Evolutionary conservation across 192 early-diverging fungal genomes (phyloP).

Genomic region (Endogone sp.): DNA sequence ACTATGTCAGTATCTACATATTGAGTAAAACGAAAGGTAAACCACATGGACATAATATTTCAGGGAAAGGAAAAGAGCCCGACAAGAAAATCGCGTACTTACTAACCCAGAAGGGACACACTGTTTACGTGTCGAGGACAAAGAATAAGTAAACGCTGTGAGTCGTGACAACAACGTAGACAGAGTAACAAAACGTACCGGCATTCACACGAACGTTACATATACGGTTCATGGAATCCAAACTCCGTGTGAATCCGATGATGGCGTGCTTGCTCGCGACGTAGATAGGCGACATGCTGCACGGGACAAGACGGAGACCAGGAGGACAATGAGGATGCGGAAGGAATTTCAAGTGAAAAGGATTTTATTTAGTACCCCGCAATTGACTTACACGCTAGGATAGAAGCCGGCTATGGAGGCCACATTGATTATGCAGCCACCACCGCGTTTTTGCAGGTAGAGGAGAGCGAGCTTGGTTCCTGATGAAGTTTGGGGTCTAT

Average conservation of each 20-base stretch:
- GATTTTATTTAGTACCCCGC: neutral
- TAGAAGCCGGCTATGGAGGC: slow-evolving; percentile 24
- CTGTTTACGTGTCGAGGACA: neutral
- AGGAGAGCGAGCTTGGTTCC: slow-evolving; percentile 23
- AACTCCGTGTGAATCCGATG: slow-evolving; percentile 23
- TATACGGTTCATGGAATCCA: slow-evolving; percentile 8
- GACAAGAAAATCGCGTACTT: too few relatives aligned
- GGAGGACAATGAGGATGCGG: neutral
- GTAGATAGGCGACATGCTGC: slow-evolving; percentile 7
- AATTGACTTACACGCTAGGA: neutral
- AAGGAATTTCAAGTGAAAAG: neutral
- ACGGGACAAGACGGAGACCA: neutral
- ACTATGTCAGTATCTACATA: slow-evolving; percentile 15
- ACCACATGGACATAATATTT: too few relatives aligned
- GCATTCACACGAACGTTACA: slow-evolving; percentile 25
- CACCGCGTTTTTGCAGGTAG: slow-evolving; percentile 18
- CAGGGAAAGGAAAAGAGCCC: too few relatives aligned
- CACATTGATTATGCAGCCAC: slow-evolving; percentile 20
- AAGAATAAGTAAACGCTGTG: neutral
- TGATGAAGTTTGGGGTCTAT: neutral
- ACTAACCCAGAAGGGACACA: slow-evolving; percentile 24
- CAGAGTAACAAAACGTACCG: slow-evolving; percentile 7
- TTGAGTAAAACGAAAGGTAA: neutral
- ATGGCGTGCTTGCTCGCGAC: slow-evolving; percentile 22
- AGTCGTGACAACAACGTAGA: too few relatives aligned